Percentiles rank a stretch among this genome's conserved stretches.
Evolutionary conservation across 179 eudicot species (phyloP).

Genomic region (Vitellaria paradoxa): DNA sequence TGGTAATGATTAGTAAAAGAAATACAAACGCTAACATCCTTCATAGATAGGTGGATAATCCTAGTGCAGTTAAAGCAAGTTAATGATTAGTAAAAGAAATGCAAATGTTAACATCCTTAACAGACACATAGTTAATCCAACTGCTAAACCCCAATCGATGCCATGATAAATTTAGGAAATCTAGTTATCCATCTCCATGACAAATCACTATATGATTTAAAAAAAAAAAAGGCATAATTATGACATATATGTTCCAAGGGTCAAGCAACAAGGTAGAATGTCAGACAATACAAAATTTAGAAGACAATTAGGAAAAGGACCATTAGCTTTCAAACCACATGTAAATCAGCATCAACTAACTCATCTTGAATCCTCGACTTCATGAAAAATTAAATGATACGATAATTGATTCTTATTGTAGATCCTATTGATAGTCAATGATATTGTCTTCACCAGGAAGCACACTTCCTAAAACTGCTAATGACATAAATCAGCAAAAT

Average conservation of each 20-base stretch:
- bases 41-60: neutral
- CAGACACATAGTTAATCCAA: too few species aligned
- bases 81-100: neutral
- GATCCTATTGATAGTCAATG: neutral
- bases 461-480: neutral
- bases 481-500: neutral
- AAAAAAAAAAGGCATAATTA: neutral
- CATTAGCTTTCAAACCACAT: neutral
- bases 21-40: neutral
- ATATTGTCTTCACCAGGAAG: neutral
- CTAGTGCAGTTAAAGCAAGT: neutral
- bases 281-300: neutral
- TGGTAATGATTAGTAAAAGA: too few species aligned
- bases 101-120: too few species aligned
- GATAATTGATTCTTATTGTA: neutral
- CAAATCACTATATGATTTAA: neutral
- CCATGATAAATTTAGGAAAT: neutral
- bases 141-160: neutral
- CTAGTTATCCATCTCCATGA: neutral
- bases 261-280: neutral
- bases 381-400: neutral
- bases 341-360: neutral
- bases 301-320: too few species aligned
- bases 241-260: neutral
- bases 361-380: neutral